Evolutionary conservation across 2,329 filamentous ascomycete species (phyloP).

Genomic region (Orbilia quercus): DNA sequence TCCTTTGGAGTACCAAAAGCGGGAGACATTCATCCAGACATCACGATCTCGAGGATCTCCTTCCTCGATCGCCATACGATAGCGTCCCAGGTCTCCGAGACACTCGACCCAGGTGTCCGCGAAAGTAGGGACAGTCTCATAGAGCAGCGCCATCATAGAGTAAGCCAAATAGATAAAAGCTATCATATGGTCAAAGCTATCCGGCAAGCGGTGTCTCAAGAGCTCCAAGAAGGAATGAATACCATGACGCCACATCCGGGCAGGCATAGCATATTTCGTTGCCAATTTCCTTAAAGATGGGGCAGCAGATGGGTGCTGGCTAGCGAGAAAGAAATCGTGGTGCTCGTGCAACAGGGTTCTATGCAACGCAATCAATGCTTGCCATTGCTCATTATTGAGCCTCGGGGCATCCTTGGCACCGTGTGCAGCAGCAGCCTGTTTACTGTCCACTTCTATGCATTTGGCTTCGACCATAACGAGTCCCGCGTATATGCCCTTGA

Average conservation of each 20-base stretch:
- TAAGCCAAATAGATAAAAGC: slow-evolving; percentile 90
- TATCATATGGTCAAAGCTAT: slow-evolving; percentile 86
- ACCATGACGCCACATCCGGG: slow-evolving; percentile 91
- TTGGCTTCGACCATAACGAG: slow-evolving; percentile 88
- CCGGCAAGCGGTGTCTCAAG: slow-evolving; percentile 77
- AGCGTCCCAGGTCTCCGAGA: slow-evolving; percentile 81
- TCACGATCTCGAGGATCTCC: slow-evolving; percentile 79
- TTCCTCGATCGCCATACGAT: slow-evolving; percentile 88
- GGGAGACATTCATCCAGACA: slow-evolving; percentile 81
- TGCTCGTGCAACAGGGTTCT: slow-evolving; percentile 83
- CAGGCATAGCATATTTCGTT: slow-evolving; percentile 88
- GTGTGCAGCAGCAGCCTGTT: slow-evolving; percentile 67
- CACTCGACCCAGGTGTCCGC: slow-evolving; percentile 95
- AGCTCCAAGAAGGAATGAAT: slow-evolving; percentile 88
- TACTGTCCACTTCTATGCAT: slow-evolving; percentile 83
- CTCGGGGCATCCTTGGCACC: slow-evolving; percentile 58
- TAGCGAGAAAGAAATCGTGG: slow-evolving; percentile 86
- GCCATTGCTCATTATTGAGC: slow-evolving; percentile 78
- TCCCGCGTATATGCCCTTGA: slow-evolving; percentile 84
- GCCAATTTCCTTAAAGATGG: slow-evolving; percentile 75
- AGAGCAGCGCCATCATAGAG: slow-evolving; percentile 85
- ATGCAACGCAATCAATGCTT: slow-evolving; percentile 83
- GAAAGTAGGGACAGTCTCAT: slow-evolving; percentile 85
- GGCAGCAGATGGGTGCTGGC: slow-evolving; percentile 83
- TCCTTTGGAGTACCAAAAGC: slow-evolving; percentile 85